Base-by-base conservation (phyloP, 129 eudicot genomes). In the Artemisia argyi region DNA sequence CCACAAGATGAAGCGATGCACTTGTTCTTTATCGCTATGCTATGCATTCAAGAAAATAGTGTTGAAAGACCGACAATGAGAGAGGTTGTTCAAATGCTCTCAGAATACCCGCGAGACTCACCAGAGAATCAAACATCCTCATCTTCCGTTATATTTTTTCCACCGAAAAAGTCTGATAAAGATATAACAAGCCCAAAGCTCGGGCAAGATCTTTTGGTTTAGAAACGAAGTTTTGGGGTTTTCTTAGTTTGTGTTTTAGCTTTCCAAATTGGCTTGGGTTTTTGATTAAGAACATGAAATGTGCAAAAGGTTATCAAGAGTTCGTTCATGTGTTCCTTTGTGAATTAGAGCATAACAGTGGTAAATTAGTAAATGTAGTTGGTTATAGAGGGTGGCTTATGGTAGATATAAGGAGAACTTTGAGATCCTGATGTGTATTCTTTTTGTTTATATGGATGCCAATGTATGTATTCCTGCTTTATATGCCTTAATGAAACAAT, bases 21-120 rank as follows among this genome's bases (percentile, higher is more conserved):
- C 68, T 73, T 93, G 73, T 89, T 93, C 81, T 87, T 87, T 76
- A 66, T 93, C 8, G 89, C 96, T 3, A 87, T 93, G 96, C 59
- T 89, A 19, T 89, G 98, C 71, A 67, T 83, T 58, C 92, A 93
- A 73, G 98, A 89, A 28, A 85, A 85, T 24, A 93, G 96, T 49
- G 80, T 87, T 18, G 95, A 85, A 54, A 82, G 98, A 46, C 98
- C 98, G 5, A 87, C 95, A 11, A 89, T 93, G 98, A 83, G 98
- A 54, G 96, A 89, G 57, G 96, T 93, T 24, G 90, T 89, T 65
- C 96, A 93, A 16, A 93, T 93, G 95, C 58, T 93, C 3, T 80
- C 90, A 0, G 95, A 89, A 35, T 87, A 69, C 55, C 92, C 98
- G 17, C 85, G 84, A 5, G 82, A 77, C 42, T 52, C 86, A 0